Evolutionary conservation across 371 early-diverging fungal genomes (phyloP), one percentile per base, ranked within the genome.

Genomic region (Phascolomyces articulosus): DNA sequence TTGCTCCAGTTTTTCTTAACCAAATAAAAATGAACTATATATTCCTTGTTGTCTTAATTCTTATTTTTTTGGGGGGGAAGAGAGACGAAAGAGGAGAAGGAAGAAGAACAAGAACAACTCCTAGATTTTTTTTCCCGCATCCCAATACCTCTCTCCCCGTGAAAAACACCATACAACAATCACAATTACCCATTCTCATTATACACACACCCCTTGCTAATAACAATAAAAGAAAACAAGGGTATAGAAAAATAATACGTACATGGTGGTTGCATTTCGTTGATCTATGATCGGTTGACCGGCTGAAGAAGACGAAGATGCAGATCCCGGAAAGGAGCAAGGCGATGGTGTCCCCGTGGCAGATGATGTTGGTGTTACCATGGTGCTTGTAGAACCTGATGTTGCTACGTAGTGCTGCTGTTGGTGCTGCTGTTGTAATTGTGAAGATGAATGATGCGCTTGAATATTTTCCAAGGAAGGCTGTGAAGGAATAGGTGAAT

Each of bases 281-380:
- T 55, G 56, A 55, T 55, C 38, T 31, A 38, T 55, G 4, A 55
- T 29, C 6, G 47, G 24, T 18, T 38, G 44, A 0, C 60, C 60
- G 23, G 47, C 60, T 41, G 60, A 59, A n/a, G 60, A 40, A 2
- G 60, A 59, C 29, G 60, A 47, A 27, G 60, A 44, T n/a, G 48
- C 21, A 27, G 60, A 59, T 47, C 60, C 60, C n/a, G 60, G 60
- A 59, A 59, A 59, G 28, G 60, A 59, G 40, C 47, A 59, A 24
- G 60, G 60, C 23, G 60, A 59, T 8, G 60, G 60, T 47, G 60
- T 44, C 3, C 60, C 41, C n/a, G 60, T 59, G 26, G 60, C 60
- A 47, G 60, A 59, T 40, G 60, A 59, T 47, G 47, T 59, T 59
- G 60, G 47, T 27, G 60, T 59, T 16, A 59, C 60, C 40, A 59